Evolutionary conservation across 139 green algal species (phyloP).

Genomic region (Tetratostichococcus sp.): DNA sequence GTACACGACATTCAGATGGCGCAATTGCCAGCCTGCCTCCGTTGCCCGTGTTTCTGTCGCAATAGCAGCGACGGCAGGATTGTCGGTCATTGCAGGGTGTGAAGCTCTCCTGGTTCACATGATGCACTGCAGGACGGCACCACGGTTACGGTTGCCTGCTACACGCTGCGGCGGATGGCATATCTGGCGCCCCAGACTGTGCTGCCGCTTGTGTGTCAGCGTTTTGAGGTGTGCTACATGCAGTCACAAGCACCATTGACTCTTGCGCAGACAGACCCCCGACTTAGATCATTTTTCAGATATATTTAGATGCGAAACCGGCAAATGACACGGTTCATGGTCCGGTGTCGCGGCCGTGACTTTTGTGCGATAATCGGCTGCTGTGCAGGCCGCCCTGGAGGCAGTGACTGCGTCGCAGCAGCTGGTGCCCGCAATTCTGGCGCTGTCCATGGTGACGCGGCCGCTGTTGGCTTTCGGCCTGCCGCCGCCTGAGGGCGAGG

Average conservation of each 20-base stretch:
- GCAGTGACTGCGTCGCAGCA: constrained; percentile 71
- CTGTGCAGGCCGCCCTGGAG: constrained; percentile 39
- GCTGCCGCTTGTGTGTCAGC: constrained; percentile 66
- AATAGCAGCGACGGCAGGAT: no score
- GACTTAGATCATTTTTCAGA: no score
- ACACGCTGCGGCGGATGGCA: constrained; percentile 51
- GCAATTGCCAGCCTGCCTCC: no score
- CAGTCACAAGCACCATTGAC: no score
- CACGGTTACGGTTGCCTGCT: constrained; percentile 28
- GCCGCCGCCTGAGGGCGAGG: background rate
- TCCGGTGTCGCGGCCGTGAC: no score
- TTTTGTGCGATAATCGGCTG: background rate
- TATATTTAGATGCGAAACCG: no score
- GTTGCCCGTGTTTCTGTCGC: no score
- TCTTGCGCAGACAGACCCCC: background rate
- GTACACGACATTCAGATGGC: background rate
- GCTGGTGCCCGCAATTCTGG: constrained; percentile 46
- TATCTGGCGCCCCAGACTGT: constrained; percentile 64
- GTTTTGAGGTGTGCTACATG: constrained; percentile 51
- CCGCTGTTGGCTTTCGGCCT: constrained; percentile 73
- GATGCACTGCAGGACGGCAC: constrained; percentile 24
- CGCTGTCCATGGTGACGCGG: constrained; percentile 64
- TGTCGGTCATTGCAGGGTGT: no score
- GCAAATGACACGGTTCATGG: no score
- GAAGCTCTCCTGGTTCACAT: background rate